Percentiles rank a stretch among this genome's conserved stretches.
Evolutionary conservation across 305 asterid genomes (phyloP).

Genomic region (Solanum aculeatissimum): DNA sequence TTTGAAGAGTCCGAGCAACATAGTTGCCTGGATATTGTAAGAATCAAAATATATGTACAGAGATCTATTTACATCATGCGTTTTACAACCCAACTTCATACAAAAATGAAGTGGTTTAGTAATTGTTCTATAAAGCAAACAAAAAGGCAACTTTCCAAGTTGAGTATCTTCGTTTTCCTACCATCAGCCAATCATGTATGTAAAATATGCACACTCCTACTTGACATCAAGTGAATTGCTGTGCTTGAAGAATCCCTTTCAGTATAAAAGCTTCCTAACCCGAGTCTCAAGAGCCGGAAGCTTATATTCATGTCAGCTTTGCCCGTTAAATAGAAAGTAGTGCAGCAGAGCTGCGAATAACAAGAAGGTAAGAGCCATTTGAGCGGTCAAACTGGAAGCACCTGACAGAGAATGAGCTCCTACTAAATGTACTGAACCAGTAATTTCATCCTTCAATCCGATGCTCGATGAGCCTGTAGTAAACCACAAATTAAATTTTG

Average conservation of each 20-base stretch:
- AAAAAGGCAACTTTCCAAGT: background rate
- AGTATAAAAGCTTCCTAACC: background rate
- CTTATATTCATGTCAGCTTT: slow-evolving; percentile 2
- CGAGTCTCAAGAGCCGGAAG: background rate
- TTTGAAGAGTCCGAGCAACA: background rate
- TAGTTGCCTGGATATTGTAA: background rate
- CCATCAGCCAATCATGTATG: background rate
- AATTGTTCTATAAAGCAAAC: background rate
- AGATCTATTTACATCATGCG: slow-evolving; percentile 1
- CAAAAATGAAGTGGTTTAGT: background rate
- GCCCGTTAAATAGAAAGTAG: slow-evolving; percentile 10
- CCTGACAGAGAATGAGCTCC: slow-evolving; percentile 75
- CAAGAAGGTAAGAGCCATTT: slow-evolving; percentile 17
- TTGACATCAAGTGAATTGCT: background rate
- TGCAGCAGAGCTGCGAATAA: slow-evolving; percentile 37
- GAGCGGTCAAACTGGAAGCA: slow-evolving; percentile 20
- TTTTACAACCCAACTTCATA: slow-evolving; percentile 1
- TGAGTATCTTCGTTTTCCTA: background rate
- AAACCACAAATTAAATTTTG: slow-evolving; percentile 1
- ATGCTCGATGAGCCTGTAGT: slow-evolving; percentile 85
- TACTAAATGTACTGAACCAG: slow-evolving; percentile 94
- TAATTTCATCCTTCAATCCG: slow-evolving; percentile 83
- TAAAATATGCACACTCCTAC: slow-evolving; percentile 1
- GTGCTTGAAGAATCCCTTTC: background rate
- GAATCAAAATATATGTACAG: background rate